Evolutionary conservation across 345 rosid genomes (phyloP).

Genomic region (Excoecaria agallocha): DNA sequence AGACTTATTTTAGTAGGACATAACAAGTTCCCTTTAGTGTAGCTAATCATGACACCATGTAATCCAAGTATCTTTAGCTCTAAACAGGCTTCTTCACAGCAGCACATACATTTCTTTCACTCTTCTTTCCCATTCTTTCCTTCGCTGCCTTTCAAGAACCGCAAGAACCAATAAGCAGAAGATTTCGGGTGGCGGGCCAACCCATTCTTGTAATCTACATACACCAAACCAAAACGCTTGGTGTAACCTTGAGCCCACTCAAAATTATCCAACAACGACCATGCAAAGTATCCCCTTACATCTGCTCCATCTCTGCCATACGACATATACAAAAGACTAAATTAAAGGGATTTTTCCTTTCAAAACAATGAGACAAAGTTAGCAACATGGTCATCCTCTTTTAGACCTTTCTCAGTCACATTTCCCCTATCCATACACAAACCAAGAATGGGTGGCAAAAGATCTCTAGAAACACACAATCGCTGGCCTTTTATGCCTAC

Average conservation of each 20-base stretch:
- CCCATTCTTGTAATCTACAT: constrained; percentile 81
- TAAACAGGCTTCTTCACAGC: not conserved
- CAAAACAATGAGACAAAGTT: not conserved
- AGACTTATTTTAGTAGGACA: no score
- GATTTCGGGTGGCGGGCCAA: constrained; percentile 76
- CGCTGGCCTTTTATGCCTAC: no score
- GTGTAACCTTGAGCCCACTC: constrained; percentile 96
- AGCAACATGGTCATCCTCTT: not conserved
- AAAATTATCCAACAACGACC: constrained; percentile 91
- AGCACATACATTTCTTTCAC: constrained; percentile 8
- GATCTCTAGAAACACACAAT: no score
- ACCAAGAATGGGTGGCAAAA: no score
- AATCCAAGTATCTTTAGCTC: no score
- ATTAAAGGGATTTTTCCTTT: not conserved
- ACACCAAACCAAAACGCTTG: constrained; percentile 84
- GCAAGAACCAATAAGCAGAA: constrained; percentile 84
- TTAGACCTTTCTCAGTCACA: not conserved
- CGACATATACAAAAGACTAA: not conserved
- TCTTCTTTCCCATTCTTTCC: constrained; percentile 47
- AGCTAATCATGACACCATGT: no score
- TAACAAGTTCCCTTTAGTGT: no score
- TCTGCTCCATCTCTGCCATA: constrained; percentile 70
- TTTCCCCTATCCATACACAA: no score
- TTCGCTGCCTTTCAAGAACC: constrained; percentile 58
- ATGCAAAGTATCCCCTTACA: constrained; percentile 86